Evolutionary conservation across 2,329 filamentous ascomycete genomes (phyloP).

Genomic region (Mycosphaerelloides madeirae): DNA sequence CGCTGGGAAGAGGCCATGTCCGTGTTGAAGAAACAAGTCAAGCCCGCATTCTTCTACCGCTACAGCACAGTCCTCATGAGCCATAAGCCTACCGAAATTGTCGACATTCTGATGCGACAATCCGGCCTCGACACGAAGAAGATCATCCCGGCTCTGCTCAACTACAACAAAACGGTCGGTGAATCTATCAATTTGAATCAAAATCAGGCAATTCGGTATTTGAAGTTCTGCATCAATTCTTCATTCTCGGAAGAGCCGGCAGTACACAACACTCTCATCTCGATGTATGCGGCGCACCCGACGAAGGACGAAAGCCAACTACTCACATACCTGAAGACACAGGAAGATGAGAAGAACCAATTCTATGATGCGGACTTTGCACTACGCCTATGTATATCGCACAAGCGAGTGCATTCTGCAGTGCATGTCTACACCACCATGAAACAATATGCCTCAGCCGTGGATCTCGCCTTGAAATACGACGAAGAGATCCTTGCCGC

Average conservation of each 20-base stretch:
- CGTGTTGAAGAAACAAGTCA: conserved; percentile 88
- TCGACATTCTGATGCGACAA: conserved; percentile 95
- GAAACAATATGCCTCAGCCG: conserved; percentile 88
- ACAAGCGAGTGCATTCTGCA: conserved; percentile 86
- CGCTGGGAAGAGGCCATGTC: conserved; percentile 81
- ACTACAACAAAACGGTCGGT: conserved; percentile 70
- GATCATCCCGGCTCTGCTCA: conserved; percentile 86
- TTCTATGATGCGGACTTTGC: conserved; percentile 95
- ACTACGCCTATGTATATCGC: conserved; percentile 87
- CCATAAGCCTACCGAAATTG: conserved; percentile 74
- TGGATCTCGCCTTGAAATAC: conserved; percentile 86
- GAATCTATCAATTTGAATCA: conserved; percentile 59
- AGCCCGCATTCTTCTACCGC: conserved; percentile 89
- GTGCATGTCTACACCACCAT: conserved; percentile 97
- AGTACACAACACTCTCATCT: conserved; percentile 94
- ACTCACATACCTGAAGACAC: conserved; percentile 82
- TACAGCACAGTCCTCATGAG: conserved; percentile 97
- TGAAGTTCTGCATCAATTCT: conserved; percentile 88
- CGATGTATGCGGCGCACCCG: conserved; percentile 84
- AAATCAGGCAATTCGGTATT: conserved; percentile 90
- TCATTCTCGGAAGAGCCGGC: conserved; percentile 75
- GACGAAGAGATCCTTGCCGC: conserved; percentile 85
- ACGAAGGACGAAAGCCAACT: conserved; percentile 80
- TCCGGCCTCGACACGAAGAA: conserved; percentile 76
- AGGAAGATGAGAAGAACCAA: conserved; percentile 68